Conservation (phyloP, 2,329 filamentous ascomycete genomes). For the Colletotrichum falcatum region DNA sequence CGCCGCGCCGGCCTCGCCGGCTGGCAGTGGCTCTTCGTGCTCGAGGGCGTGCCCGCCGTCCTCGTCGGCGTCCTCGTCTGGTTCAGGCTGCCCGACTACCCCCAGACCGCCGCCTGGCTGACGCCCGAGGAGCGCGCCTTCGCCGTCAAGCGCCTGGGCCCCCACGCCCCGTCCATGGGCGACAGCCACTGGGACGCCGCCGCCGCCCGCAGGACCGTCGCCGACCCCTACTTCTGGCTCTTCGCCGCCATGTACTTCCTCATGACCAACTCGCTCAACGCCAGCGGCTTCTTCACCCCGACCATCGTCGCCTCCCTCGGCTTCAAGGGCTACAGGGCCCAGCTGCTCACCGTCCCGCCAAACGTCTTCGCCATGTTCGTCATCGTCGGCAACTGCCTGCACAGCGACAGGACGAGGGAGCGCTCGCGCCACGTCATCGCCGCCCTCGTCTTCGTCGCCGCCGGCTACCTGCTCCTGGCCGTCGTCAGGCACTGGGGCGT, state of each 20-base stretch:
- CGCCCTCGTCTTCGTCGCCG: slow-evolving; percentile 46
- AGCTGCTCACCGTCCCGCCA: slow-evolving; percentile 52
- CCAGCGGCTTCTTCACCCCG: slow-evolving; percentile 52
- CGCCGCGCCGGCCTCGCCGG: slow-evolving; percentile 60
- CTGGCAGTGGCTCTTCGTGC: slow-evolving; percentile 75
- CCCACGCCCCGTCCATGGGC: slow-evolving; percentile 49
- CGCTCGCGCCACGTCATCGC: slow-evolving; percentile 49
- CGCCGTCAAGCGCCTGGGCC: slow-evolving; percentile 51
- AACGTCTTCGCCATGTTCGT: slow-evolving; percentile 53
- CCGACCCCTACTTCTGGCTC: slow-evolving; percentile 51
- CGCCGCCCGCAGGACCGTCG: slow-evolving; percentile 48
- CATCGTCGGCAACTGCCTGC: slow-evolving; percentile 48
- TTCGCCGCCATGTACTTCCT: slow-evolving; percentile 48
- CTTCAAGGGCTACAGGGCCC: slow-evolving; percentile 49
- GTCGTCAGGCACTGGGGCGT: slow-evolving; percentile 48
- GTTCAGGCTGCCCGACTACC: slow-evolving; percentile 50
- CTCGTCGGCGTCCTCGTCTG: slow-evolving; percentile 49
- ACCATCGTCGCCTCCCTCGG: slow-evolving; percentile 52
- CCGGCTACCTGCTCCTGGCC: slow-evolving; percentile 48
- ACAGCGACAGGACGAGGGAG: slow-evolving; percentile 49
- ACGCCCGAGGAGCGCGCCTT: slow-evolving; percentile 50
- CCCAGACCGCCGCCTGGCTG: slow-evolving; percentile 50
- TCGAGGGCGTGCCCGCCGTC: slow-evolving; percentile 49
- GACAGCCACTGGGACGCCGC: slow-evolving; percentile 51
- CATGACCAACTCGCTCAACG: slow-evolving; percentile 52